Base-by-base conservation (phyloP, 2,329 filamentous ascomycete species). In the Fusarium poae region DNA sequence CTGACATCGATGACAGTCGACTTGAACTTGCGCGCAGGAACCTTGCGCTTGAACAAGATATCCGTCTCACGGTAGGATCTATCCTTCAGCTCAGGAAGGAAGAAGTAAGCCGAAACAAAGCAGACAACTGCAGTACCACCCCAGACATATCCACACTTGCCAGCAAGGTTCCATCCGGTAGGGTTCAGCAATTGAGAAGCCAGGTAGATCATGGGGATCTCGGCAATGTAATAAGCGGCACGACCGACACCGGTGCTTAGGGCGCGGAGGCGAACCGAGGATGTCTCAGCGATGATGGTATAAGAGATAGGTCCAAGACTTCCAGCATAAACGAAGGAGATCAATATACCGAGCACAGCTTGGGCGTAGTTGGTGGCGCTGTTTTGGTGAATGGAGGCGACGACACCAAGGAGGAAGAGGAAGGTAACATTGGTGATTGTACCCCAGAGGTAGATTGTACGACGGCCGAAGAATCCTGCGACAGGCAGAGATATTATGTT, bases 271-370 rank as follows among this genome's bases (percentile, higher is more conserved):
- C 89, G 88, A 53, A 91, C 84, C 43, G 89, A 80, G 0, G 89
- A 89, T 7, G 89, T 91, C 79, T 91, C 89, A 60, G 85, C 88
- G 52, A 91, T 91, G 71, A 91, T 88, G 78, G 88, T 85, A 83
- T 85, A 91, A 6, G 88, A 89, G 45, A 86, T 85, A 35, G 89
- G 89, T 3, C 87, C 89, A 18, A 87, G 86, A 67, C 85, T 87
- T 15, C 88, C 76, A 48, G 84, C 86, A 78, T 89, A 92, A 18
- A 90, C 77, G 59, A 91, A 86, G 32, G 89, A 91, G 73, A 91
- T 82, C 71, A 91, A 87, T 57, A 91, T 80, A 54, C 88, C 89
- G 16, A 91, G 79, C 5, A 84, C 86, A 8, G 89, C 89, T 76
- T 89, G 86, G 3, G 88, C 88, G 23, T 84, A 78, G 42, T 76